Evolutionary conservation across 2,329 filamentous ascomycete genomes (phyloP), one percentile per base, ranked within the genome.

Genomic region (Drechslera avenae): DNA sequence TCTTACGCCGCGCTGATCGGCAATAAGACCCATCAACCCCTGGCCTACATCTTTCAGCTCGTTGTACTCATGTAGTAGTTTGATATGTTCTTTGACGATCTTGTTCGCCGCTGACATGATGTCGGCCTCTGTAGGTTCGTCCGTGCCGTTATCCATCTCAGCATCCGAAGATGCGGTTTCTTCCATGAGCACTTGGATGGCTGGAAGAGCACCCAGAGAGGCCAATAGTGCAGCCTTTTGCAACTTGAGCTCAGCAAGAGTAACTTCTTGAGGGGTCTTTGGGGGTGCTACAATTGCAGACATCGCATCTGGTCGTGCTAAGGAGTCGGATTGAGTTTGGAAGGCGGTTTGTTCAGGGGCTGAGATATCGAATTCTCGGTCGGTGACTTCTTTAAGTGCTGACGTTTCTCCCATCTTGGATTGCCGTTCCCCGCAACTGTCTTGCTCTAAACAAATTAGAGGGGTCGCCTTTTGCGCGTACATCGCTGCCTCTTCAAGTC

Each of bases 21-120:
- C 86, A 67, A 89, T 83, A 61, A 89, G 71, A 0, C 85, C 85
- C 73, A 89, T 80, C 23, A 90, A 64, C 0, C 85, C 86, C 63
- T 85, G 81, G 0, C 83, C 86, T 6, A 87, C 76, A 68, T 90
- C 87, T 56, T 86, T 84, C 60, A 89, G 83, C 68, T 88, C 86
- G 62, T 90, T 90, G 73, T 89, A 90, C 50, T 83, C 76, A 57
- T 88, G 86, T 26, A 90, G 75, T 3, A 86, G 75, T 51, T 78
- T 79, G 63, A 89, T 89, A 67, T 89, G 86, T 26, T 75, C 74
- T 46, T 84, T 81, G 43, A 87, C 83, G 8, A 83, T 81, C 16
- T 74, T 72, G 33, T 81, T 76, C 0, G 83, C 78, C 9, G 78
- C 75, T 12, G 58, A 70, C 54, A 75, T 67, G 4, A 74, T 51